Base-by-base conservation (phyloP, 371 early-diverging fungal species). In the Smittium culicis region DNA sequence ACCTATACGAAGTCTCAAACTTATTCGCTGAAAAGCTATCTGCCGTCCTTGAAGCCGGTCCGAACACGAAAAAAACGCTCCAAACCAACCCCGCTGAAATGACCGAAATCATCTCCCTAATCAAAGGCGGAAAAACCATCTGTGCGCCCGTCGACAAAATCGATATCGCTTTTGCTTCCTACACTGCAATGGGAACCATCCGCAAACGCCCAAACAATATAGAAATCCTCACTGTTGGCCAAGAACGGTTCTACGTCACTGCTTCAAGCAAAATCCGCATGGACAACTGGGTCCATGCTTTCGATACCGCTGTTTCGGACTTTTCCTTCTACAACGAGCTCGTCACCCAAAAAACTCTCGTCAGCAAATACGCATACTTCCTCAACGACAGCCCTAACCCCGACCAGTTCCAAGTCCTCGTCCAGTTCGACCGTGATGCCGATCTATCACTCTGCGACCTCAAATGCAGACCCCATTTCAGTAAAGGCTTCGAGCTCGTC, bases 121-220 rank as follows among this genome's bases (percentile, higher is more conserved):
- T 85, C 64, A 83, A 80, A 69, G 67, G 69, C 65, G 70, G 76
- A 5, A 45, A 45, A 45, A 20, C 45, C 20, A 45, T 45, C 5
- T 73, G 73, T 31, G 68, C 66, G 28, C 70, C 81, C 71, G 85
- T 86, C 35, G 81, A 79, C 45, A 85, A 80, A 69, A 77, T 83
- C 68, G 83, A 84, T 69, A 82, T 88, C 59, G 74, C 80, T 5
- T 87, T 85, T 64, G 75, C 86, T 0, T 74, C 77, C 5, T 69
- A 16, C 27, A 57, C 5, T 5, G 57, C 57, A 16, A 14, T 57
- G 14, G 57, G 57, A 3, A 27, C 11, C 5, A n/a, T 57, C 3
- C 14, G 27, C n/a, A 57, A 57, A 11, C 5, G 57, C 3, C 5
- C 27, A 27, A 14, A 57, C 27, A 27, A n/a, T 57, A n/a, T 57